Base-by-base conservation (phyloP, 1,284 basidiomycete genomes). In the Ganoderma leucocontextum region DNA sequence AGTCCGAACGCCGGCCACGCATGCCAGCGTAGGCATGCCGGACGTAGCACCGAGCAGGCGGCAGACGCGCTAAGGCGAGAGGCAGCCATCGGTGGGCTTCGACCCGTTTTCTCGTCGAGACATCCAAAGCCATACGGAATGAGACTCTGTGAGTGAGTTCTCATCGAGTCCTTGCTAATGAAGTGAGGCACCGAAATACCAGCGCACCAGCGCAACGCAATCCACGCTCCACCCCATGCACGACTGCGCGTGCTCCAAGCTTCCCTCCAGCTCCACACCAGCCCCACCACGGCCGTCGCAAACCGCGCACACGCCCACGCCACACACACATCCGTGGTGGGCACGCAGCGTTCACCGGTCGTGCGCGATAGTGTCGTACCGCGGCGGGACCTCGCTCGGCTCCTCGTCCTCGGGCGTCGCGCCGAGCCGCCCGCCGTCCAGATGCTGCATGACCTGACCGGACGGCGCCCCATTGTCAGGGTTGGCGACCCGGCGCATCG, bases 331-430 rank as follows among this genome's bases (percentile, higher is more conserved):
- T 22, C n/a, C 52, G 25, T 19, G 29, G 15, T 29, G 29, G 29
- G 29, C 1, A 29, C 29, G 29, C 2, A 29, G 29, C 29, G 29
- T 36, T 61, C 65, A 64, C 59, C 63, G 55, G 47, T 77, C 74
- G 61, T 74, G 65, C 25, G 74, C 71, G 55, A 81, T 81, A 35
- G 75, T 78, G 63, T 81, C 79, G 62, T 80, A 81, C 59, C 77
- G 74, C 47, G 80, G 80, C 47, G 80, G 80, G 44, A 81, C 73
- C 75, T 81, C 80, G 10, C 64, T 66, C 65, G 74, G 75, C 63
- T 59, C 70, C 66, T 72, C 72, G 55, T 72, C 74, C 63, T 72
- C 73, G 0, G 73, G 71, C 47, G 69, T 75, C 53, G 65, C 69
- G 62, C 71, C 75, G 33, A 78, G 58, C 62, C 78, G 68, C 1